Percentiles rank a stretch among this genome's conserved stretches.
Conservation (phyloP, 2,329 filamentous ascomycete species). For the Hypoxylon sp. region DNA sequence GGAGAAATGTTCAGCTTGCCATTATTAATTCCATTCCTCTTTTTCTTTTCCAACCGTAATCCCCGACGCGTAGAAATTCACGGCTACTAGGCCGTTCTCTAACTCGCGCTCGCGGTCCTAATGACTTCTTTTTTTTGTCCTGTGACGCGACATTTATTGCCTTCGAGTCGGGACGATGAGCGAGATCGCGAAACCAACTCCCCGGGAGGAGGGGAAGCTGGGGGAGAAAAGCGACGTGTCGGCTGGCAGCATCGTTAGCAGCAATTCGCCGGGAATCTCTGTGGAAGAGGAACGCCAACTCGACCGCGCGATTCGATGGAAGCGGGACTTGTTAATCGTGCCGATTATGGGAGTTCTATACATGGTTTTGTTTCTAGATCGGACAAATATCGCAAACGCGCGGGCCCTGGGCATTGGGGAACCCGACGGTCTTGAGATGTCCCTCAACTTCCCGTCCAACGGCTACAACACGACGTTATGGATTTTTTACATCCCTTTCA, state of each 20-base stretch:
- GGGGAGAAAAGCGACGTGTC: constrained; percentile 34
- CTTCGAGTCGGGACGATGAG: constrained; percentile 30
- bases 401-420: constrained; percentile 43
- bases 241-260: constrained; percentile 10
- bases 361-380: constrained; percentile 42
- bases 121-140: background rate
- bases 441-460: constrained; percentile 53
- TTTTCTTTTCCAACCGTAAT: background rate
- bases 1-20: background rate
- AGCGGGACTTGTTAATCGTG: constrained; percentile 42
- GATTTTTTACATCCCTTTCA: constrained; percentile 57
- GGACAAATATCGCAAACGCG: constrained; percentile 55
- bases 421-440: constrained; percentile 53
- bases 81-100: constrained; percentile 12
- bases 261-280: constrained; percentile 2
- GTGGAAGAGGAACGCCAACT: constrained; percentile 30
- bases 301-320: constrained; percentile 39
- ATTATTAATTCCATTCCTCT: background rate
- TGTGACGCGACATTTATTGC: background rate
- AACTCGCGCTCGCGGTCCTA: background rate
- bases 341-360: constrained; percentile 45
- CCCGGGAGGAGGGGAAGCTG: constrained; percentile 22
- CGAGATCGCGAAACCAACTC: constrained; percentile 19
- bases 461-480: constrained; percentile 54
- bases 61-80: background rate